These are phyloP conservation scores for Lolium rigidum DNA, from an alignment of 176 grass and related monocot genomes.

Conservation along the genomic window DNA sequence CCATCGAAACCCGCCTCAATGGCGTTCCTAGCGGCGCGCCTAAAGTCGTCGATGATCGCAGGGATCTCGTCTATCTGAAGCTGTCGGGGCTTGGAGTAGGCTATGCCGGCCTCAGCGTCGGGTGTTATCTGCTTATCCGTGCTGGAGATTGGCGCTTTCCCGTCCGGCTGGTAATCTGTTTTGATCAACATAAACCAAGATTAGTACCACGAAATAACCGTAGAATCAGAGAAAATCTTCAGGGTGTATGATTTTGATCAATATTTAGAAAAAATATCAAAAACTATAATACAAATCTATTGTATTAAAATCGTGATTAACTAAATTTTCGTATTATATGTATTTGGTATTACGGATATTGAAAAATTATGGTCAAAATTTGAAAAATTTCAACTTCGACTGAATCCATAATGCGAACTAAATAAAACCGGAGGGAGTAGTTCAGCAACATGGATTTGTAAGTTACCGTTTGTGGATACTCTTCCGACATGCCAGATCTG, in stretches of 20 bases:
- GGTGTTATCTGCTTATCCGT: not conserved
- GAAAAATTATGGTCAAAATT: too few species aligned
- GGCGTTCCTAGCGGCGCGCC: conserved; percentile 32
- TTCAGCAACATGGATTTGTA: too few species aligned
- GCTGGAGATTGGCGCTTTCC: conserved; percentile 24
- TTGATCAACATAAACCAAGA: not conserved
- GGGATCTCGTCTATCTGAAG: not conserved
- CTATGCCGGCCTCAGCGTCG: not conserved
- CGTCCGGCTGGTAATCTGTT: conserved; percentile 7
- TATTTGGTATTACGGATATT: too few species aligned
- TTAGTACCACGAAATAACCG: not conserved
- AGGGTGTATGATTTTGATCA: too few species aligned
- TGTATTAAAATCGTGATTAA: too few species aligned
- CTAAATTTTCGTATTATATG: too few species aligned
- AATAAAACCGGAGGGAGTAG: too few species aligned
- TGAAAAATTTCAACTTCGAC: too few species aligned
- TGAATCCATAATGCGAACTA: too few species aligned
- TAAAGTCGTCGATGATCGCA: conserved; percentile 35
- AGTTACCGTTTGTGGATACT: conserved; percentile 5
- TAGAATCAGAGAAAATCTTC: too few species aligned
- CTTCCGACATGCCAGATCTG: conserved; percentile 53
- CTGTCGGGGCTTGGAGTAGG: conserved; percentile 23
- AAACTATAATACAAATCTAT: too few species aligned
- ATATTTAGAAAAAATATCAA: too few species aligned
- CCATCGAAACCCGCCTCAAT: conserved; percentile 37